phyloP scores from a whole-genome alignment of 345 rosid genomes.

The Brassica cretica region DNA sequence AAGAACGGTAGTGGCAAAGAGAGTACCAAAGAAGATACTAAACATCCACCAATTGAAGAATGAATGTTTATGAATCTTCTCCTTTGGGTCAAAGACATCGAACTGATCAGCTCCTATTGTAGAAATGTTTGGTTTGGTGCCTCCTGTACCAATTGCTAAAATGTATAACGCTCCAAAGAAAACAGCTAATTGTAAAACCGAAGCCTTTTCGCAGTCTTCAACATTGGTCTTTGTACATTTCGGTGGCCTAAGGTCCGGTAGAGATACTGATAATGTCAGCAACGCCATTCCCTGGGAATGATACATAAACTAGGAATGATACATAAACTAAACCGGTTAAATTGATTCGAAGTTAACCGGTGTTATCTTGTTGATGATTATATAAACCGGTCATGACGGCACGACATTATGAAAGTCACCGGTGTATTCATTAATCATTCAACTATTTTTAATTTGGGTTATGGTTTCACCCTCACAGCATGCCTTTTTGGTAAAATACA shows the following conservation, averaged over 20 bases:
- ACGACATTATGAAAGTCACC: not conserved
- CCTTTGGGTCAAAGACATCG: slow-evolving; percentile 71
- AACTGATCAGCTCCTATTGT: slow-evolving; percentile 90
- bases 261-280: slow-evolving; percentile 69
- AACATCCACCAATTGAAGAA: slow-evolving; percentile 99
- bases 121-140: slow-evolving; percentile 92
- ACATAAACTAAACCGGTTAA: not conserved
- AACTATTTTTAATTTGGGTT: not conserved
- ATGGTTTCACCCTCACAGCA: not conserved
- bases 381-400: not conserved
- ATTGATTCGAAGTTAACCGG: not conserved
- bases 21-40: slow-evolving; percentile 78
- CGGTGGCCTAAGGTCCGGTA: slow-evolving; percentile 64
- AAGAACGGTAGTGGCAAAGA: slow-evolving; percentile 74
- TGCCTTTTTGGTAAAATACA: not conserved
- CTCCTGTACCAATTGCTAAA: slow-evolving; percentile 74
- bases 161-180: slow-evolving; percentile 76
- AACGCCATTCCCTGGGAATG: slow-evolving; percentile 60
- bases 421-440: not conserved
- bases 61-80: slow-evolving; percentile 71
- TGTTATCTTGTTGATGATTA: not conserved
- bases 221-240: slow-evolving; percentile 41
- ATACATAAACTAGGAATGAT: not conserved
- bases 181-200: slow-evolving; percentile 57
- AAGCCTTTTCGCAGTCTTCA: slow-evolving; percentile 54